phyloP scores from a whole-genome alignment of 2,329 filamentous ascomycete genomes.

The Thermothelomyces thermophilus region DNA sequence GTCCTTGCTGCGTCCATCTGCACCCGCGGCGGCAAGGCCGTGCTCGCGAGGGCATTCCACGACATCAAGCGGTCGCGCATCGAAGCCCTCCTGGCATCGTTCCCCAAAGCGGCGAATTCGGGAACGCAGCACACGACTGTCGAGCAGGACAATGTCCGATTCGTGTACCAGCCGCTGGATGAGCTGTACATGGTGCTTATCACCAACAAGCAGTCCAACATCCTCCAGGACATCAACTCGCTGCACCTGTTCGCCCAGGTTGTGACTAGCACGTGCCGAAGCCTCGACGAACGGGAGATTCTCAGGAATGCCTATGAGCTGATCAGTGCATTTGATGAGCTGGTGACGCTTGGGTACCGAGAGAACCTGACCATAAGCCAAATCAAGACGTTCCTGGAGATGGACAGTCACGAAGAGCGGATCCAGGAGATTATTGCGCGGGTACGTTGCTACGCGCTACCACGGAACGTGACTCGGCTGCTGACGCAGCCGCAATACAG shows the following conservation, averaged over 20 bases:
- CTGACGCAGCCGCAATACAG: slow-evolving; percentile 43
- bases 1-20: slow-evolving; percentile 98
- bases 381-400: slow-evolving; percentile 98
- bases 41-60: slow-evolving; percentile 94
- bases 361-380: slow-evolving; percentile 95
- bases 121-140: slow-evolving; percentile 97
- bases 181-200: slow-evolving; percentile 99
- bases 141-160: slow-evolving; percentile 98
- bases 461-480: neutral
- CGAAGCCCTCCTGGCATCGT: slow-evolving; percentile 91
- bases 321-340: slow-evolving; percentile 92
- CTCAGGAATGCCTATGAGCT: slow-evolving; percentile 91
- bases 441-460: slow-evolving; percentile 42
- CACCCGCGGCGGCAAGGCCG: slow-evolving; percentile 95
- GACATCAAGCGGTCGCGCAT: slow-evolving; percentile 96
- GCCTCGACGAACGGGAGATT: slow-evolving; percentile 91
- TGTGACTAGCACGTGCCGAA: slow-evolving; percentile 93
- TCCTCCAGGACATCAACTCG: slow-evolving; percentile 97
- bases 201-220: slow-evolving; percentile 99
- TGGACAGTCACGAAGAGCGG: slow-evolving; percentile 98
- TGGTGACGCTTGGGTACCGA: slow-evolving; percentile 90
- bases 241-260: slow-evolving; percentile 97
- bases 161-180: slow-evolving; percentile 97
- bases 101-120: slow-evolving; percentile 93
- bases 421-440: slow-evolving; percentile 97